A percentile compares a stretch with the other conserved stretches of the same genome.
phyloP scores from a whole-genome alignment of 768 basidiomycete genomes.

The Phlebiopsis flavidoalba region DNA sequence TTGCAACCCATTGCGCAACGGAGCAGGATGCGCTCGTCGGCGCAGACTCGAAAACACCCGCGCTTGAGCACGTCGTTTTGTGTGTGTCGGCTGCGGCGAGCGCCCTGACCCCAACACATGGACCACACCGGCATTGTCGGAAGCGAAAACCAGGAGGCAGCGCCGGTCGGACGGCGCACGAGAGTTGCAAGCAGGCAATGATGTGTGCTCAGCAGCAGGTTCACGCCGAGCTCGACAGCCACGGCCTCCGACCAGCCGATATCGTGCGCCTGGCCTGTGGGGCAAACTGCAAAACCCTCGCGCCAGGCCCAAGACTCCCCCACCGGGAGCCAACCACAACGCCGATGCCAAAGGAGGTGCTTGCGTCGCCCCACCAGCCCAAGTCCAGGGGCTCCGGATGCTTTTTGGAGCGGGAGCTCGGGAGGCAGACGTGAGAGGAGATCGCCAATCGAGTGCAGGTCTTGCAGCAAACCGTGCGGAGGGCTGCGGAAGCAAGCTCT shows the following conservation, averaged over 20 bases:
- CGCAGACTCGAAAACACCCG: constrained; percentile 21
- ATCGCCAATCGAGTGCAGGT: constrained; percentile 22
- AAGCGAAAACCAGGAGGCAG: constrained; percentile 20
- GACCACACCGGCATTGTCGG: constrained; percentile 32
- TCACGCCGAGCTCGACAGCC: constrained; percentile 30
- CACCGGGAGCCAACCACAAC: constrained; percentile 24
- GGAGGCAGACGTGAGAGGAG: constrained; percentile 18
- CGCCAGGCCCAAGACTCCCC: constrained; percentile 30
- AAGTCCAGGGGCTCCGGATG: constrained; percentile 21
- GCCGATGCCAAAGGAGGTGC: constrained; percentile 31
- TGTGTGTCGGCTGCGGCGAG: constrained; percentile 20
- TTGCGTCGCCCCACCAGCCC: constrained; percentile 32
- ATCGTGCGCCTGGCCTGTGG: constrained; percentile 17
- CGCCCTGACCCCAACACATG: constrained; percentile 25
- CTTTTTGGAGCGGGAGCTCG: constrained; percentile 12
- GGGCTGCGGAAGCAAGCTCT: too few species aligned
- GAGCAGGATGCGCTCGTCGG: constrained; percentile 10
- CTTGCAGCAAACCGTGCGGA: constrained; percentile 12
- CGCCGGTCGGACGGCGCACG: not conserved
- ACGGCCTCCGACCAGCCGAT: constrained; percentile 38
- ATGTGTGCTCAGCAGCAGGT: not conserved
- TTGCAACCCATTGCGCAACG: constrained; percentile 18
- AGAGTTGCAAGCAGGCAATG: not conserved
- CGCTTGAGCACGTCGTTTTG: constrained; percentile 26
- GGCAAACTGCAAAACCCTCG: constrained; percentile 25